Evolutionary conservation across 768 basidiomycete genomes (phyloP).

Genomic region (Trametes punicea): DNA sequence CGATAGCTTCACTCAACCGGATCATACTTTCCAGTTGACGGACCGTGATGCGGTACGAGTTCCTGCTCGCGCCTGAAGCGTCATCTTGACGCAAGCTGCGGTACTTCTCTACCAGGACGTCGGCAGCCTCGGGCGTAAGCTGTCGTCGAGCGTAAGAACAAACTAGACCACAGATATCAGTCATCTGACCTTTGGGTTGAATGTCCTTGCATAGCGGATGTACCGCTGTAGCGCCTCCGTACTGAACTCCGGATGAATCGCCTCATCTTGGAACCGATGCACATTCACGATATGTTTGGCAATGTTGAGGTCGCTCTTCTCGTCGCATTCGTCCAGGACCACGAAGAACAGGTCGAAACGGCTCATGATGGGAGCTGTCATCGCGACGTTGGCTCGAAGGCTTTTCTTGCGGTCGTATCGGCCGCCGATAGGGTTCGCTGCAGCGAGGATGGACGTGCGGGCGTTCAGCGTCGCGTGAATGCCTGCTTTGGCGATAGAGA

Average conservation of each 20-base stretch:
- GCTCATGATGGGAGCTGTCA: slow-evolving; percentile 99
- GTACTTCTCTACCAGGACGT: slow-evolving; percentile 94
- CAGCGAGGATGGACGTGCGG: slow-evolving; percentile 94
- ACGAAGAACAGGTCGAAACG: slow-evolving; percentile 98
- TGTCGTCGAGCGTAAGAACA: slow-evolving; percentile 29
- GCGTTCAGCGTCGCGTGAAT: slow-evolving; percentile 99
- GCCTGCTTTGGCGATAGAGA: slow-evolving; percentile 98
- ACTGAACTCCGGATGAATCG: slow-evolving; percentile 94
- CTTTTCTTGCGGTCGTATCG: slow-evolving; percentile 94
- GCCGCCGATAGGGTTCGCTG: slow-evolving; percentile 96
- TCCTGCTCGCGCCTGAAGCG: slow-evolving; percentile 78
- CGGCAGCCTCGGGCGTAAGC: slow-evolving; percentile 91
- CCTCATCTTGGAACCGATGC: slow-evolving; percentile 91
- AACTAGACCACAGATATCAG: neutral
- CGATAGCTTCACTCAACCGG: slow-evolving; percentile 94
- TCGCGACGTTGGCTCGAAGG: slow-evolving; percentile 88
- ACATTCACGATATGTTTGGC: slow-evolving; percentile 98
- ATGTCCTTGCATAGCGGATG: slow-evolving; percentile 95
- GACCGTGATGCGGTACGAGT: slow-evolving; percentile 96
- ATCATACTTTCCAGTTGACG: slow-evolving; percentile 99
- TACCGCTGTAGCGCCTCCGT: slow-evolving; percentile 96
- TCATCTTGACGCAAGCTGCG: slow-evolving; percentile 90
- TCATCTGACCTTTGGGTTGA: slow-evolving; percentile 84
- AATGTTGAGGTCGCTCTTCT: slow-evolving; percentile 87
- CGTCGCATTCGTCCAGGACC: slow-evolving; percentile 95